Conservation (phyloP, 805 yeast species). For the Spathaspora boniae region DNA sequence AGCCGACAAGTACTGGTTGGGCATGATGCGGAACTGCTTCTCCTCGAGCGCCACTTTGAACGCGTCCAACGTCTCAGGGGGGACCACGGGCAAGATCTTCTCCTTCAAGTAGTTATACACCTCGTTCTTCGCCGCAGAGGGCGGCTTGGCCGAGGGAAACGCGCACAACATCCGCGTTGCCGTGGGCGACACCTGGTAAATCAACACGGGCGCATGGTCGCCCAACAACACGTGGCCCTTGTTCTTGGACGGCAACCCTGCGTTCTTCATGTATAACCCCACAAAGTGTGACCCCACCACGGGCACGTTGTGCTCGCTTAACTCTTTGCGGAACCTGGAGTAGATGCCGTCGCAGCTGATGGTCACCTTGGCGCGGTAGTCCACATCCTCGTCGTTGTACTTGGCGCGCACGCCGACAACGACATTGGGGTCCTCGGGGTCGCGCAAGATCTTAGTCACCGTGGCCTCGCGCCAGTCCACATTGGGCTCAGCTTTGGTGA, state of each 20-base stretch:
- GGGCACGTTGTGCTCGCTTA: conserved; percentile 61
- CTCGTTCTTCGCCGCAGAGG: conserved; percentile 57
- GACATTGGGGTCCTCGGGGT: conserved; percentile 42
- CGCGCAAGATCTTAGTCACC: conserved; percentile 63
- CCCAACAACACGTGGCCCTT: conserved; percentile 92
- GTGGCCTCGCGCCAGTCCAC: conserved; percentile 81
- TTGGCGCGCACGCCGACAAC: conserved; percentile 76
- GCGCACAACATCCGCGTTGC: conserved; percentile 92
- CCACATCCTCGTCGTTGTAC: conserved; percentile 35
- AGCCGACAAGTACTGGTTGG: conserved; percentile 88
- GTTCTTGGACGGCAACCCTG: conserved; percentile 66
- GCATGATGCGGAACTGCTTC: conserved; percentile 77
- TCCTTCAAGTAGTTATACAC: conserved; percentile 55
- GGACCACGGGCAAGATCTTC: conserved; percentile 66
- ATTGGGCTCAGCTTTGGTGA: conserved; percentile 67
- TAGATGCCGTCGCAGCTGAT: conserved; percentile 91
- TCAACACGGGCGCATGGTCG: conserved; percentile 78
- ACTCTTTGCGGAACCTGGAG: conserved; percentile 82
- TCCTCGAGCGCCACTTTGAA: conserved; percentile 57
- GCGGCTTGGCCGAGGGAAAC: conserved; percentile 68
- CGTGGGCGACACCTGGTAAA: conserved; percentile 78
- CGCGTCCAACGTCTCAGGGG: conserved; percentile 60
- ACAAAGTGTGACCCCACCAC: conserved; percentile 78
- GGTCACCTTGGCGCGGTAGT: conserved; percentile 60
- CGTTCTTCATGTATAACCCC: conserved; percentile 73